phyloP scores from a whole-genome alignment of 768 basidiomycete species.

The Tricholoma terreum region DNA sequence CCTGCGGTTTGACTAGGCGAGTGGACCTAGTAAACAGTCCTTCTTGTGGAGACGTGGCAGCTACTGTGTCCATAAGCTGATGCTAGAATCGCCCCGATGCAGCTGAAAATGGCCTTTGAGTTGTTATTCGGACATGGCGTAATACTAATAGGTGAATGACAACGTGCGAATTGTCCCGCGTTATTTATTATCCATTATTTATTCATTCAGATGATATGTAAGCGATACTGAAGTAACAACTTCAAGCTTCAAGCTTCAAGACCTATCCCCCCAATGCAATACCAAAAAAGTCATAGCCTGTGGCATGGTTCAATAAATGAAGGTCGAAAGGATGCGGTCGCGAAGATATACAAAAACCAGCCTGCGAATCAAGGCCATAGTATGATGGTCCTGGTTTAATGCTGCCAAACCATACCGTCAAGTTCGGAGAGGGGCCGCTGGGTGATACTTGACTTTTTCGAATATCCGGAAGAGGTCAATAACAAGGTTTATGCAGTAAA shows the following conservation, averaged over 20 bases:
- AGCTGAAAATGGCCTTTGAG: neutral
- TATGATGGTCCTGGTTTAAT: neutral
- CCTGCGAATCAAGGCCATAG: neutral
- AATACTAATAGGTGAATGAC: too few relatives aligned
- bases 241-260: too few relatives aligned
- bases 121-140: too few relatives aligned
- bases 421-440: conserved; percentile 26
- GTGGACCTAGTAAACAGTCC: neutral
- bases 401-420: neutral
- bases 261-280: too few relatives aligned
- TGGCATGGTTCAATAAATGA: too few relatives aligned
- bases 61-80: neutral
- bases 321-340: too few relatives aligned
- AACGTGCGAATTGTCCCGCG: too few relatives aligned
- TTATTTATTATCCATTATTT: too few relatives aligned
- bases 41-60: neutral
- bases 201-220: too few relatives aligned
- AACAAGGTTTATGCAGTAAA: conserved; percentile 81
- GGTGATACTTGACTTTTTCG: conserved; percentile 82
- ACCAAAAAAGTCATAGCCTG: too few relatives aligned
- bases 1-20: neutral
- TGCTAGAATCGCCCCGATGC: neutral
- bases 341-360: neutral
- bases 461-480: conserved; percentile 86
- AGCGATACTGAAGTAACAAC: too few relatives aligned